Base-by-base conservation (phyloP, 2,329 filamentous ascomycete genomes). In the Bisporella sp. region DNA sequence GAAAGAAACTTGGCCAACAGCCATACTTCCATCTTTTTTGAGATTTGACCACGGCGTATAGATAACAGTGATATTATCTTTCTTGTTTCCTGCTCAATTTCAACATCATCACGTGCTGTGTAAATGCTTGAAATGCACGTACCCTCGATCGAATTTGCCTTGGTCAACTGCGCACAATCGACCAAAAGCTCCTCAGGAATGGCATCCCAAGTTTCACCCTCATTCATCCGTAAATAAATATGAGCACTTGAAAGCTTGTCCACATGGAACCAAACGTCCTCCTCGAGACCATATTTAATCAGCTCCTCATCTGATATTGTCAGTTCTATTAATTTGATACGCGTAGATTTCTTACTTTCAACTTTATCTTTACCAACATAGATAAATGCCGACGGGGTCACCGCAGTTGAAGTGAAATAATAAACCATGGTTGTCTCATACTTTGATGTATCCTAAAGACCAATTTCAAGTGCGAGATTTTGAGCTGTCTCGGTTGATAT, bases 301-400 rank as follows among this genome's bases (percentile, higher is more conserved):
- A 99, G 72, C 60, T 96, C 90, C 77, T 99, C 93, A 73, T 97
- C 93, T 99, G 66, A 43, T 30, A 37, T 33, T 44, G 44, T 49
- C 46, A 53, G 45, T 29, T 40, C 45, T 48, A 48, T 39, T 50
- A 8, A 43, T 6, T 2, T 5, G 13, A 32, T 11, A 30, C 8
- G 42, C 6, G 8, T 31, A 32, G 9, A 31, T 11, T 31, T 12
- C 37, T 31, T 76, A 96, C 93, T 99, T 75, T 99, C 93, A 62
- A 93, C 91, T 73, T 99, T 99, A 76, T 99, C 93, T 71, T 97
- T 99, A 69, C 93, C 93, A 53, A 96, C 89, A 68, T 99, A 99
- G 64, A 99, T 83, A 66, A 85, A 91, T 41, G 89, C 92, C 32
- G 89, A 68, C 2, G 93, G 92, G 9, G 84, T 77, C 39, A 95